Evolutionary conservation across 2,329 filamentous ascomycete species (phyloP).

Genomic region (Penicillium brasilianum): DNA sequence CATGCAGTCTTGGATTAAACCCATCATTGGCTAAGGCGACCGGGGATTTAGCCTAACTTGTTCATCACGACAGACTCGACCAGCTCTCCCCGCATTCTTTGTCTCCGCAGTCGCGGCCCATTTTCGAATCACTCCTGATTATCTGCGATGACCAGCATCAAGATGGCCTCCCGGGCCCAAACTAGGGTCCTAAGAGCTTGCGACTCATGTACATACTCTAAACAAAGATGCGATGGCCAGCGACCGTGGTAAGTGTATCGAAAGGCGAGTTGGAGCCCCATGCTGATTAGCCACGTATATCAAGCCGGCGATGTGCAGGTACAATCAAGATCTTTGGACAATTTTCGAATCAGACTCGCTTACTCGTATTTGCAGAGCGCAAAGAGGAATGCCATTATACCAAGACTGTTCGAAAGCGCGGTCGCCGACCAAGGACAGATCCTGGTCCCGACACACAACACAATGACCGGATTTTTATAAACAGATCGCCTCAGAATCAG

Average conservation of each 20-base stretch:
- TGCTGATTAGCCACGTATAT: slow-evolving; percentile 9
- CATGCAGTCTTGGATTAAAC: background rate
- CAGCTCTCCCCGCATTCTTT: slow-evolving; percentile 16
- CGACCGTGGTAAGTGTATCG: slow-evolving; percentile 45
- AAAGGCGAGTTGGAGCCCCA: background rate
- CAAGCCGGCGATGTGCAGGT: slow-evolving; percentile 32
- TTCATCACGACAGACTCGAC: background rate
- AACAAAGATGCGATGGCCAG: slow-evolving; percentile 52
- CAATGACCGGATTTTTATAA: background rate
- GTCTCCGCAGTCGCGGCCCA: slow-evolving; percentile 20
- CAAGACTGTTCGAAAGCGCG: slow-evolving; percentile 32
- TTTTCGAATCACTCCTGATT: background rate
- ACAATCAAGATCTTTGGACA: background rate
- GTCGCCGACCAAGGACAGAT: slow-evolving; percentile 22
- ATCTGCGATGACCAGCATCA: slow-evolving; percentile 7
- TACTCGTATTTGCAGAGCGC: slow-evolving; percentile 17
- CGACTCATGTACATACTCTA: slow-evolving; percentile 47
- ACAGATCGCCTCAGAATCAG: slow-evolving; percentile 2
- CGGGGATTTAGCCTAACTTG: background rate
- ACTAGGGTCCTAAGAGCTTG: slow-evolving; percentile 39
- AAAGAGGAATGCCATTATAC: slow-evolving; percentile 30
- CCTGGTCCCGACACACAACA: slow-evolving; percentile 4
- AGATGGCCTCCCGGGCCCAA: slow-evolving; percentile 14
- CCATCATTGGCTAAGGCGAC: background rate
- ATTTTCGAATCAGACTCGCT: background rate